Conservation (phyloP, 73 alveolate species). For the Uronychia setigera region DNA sequence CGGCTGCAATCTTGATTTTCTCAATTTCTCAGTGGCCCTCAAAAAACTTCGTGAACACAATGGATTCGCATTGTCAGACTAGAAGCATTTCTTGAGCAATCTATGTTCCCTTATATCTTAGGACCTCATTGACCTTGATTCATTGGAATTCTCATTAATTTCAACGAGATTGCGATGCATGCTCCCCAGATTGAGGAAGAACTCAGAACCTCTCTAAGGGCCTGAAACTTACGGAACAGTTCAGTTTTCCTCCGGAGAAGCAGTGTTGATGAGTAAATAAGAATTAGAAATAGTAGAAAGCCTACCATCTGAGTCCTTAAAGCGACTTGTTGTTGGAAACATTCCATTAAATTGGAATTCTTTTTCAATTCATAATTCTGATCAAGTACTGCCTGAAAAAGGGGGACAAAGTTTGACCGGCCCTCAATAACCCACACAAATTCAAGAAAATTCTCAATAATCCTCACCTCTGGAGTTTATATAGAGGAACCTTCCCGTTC, state of each 20-base stretch:
- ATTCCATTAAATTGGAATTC: not conserved
- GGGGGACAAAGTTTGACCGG: too few species aligned
- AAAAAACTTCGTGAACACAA: not conserved
- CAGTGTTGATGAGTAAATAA: not conserved
- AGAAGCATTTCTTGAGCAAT: not conserved
- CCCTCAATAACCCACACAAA: not conserved
- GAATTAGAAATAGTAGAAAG: not conserved
- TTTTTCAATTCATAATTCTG: too few species aligned
- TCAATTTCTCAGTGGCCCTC: not conserved
- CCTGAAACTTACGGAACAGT: not conserved
- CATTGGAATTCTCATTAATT: not conserved
- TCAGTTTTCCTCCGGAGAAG: not conserved
- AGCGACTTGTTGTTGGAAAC: not conserved
- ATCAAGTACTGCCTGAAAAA: too few species aligned
- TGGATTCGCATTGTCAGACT: not conserved
- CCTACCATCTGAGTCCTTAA: not conserved
- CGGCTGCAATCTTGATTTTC: not conserved
- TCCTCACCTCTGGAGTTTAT: not conserved
- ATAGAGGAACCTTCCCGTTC: not conserved
- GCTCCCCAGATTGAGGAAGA: not conserved
- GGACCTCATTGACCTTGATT: not conserved
- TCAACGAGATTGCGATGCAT: not conserved
- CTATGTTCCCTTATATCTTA: not conserved
- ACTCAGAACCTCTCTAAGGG: not conserved
- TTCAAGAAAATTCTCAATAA: not conserved